Conservation (phyloP, 208 protist genomes). For the Acanthamoeba royreba region DNA sequence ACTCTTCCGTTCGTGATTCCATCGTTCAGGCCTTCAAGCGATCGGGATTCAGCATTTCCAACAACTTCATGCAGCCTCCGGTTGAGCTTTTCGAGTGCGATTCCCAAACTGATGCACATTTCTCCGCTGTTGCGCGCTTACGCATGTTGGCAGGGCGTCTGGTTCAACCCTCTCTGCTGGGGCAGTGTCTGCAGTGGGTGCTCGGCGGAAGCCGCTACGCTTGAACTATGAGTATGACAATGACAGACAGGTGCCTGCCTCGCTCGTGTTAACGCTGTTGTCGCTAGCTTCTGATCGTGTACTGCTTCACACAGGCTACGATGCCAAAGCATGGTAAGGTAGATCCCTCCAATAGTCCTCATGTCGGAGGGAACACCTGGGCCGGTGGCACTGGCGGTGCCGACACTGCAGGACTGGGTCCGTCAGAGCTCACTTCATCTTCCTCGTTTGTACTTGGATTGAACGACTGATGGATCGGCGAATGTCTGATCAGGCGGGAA, state of each 20-base stretch:
- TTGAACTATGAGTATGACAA: slow-evolving; percentile 31
- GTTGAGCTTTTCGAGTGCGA: neutral
- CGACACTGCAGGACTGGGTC: slow-evolving; percentile 55
- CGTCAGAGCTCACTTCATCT: neutral
- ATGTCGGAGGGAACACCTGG: slow-evolving; percentile 90
- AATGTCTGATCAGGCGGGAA: slow-evolving; percentile 87
- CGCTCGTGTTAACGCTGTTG: too few relatives aligned
- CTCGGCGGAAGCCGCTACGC: neutral
- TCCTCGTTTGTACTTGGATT: neutral
- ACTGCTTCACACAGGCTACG: too few relatives aligned
- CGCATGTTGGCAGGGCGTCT: neutral
- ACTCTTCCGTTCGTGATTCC: neutral
- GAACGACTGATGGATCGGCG: too few relatives aligned
- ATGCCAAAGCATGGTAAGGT: slow-evolving; percentile 86
- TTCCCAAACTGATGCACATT: too few relatives aligned
- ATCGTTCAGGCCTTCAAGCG: neutral
- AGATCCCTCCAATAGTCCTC: slow-evolving; percentile 82
- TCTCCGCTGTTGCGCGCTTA: neutral
- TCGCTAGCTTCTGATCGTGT: too few relatives aligned
- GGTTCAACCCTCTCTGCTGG: neutral
- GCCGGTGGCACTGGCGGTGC: slow-evolving; percentile 80
- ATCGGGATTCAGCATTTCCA: neutral
- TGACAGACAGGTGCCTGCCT: neutral
- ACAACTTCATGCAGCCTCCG: neutral
- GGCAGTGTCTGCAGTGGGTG: neutral